Evolutionary conservation across 2,329 filamentous ascomycete genomes (phyloP).

Genomic region (Mycocentrospora acerina): DNA sequence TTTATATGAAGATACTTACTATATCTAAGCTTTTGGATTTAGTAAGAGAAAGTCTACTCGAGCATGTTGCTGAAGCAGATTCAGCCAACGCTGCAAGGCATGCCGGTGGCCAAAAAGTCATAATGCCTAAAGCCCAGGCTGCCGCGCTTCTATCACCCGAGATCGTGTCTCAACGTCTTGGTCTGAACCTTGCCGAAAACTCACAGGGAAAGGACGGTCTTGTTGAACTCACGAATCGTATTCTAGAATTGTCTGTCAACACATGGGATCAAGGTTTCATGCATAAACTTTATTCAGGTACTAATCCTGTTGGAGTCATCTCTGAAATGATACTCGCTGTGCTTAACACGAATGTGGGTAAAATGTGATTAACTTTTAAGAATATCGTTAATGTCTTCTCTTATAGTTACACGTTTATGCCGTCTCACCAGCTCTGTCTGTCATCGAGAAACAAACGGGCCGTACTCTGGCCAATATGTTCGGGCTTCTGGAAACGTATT

Average conservation of each 20-base stretch:
- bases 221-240: constrained; percentile 58
- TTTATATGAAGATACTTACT: no score
- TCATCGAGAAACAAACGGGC: constrained; percentile 84
- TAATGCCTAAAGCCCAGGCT: no score
- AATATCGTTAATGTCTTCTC: constrained; percentile 1
- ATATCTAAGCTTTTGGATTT: no score
- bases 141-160: no score
- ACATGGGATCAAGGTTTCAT: constrained; percentile 98
- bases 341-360: constrained; percentile 79
- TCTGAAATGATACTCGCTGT: constrained; percentile 82
- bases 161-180: no score
- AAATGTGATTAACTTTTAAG: background rate
- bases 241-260: constrained; percentile 87
- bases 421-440: constrained; percentile 82
- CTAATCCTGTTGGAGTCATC: constrained; percentile 83
- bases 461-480: constrained; percentile 73
- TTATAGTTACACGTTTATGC: constrained; percentile 83
- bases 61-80: no score
- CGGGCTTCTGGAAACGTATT: constrained; percentile 48
- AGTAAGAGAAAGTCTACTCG: no score
- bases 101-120: no score
- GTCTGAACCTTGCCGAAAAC: constrained; percentile 39
- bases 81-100: no score
- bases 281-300: constrained; percentile 94
- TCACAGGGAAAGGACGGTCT: constrained; percentile 48